These are phyloP conservation scores for Arthrobotrys sphaeroides DNA, from an alignment of 2,329 filamentous ascomycete species.

Conservation along the genomic window DNA sequence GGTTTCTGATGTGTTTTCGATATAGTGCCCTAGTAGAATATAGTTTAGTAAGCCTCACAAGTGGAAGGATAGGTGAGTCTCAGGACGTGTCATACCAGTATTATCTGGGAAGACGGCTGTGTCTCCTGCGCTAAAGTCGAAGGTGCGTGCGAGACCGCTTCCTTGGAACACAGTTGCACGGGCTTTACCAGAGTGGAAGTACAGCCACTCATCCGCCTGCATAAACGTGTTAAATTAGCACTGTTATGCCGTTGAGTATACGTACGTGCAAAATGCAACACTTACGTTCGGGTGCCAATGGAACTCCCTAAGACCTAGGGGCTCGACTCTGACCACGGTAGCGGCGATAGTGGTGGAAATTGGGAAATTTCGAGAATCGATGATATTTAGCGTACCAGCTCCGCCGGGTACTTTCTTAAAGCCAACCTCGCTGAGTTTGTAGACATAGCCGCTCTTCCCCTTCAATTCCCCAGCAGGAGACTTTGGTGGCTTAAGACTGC, in stretches of 20 bases:
- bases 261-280: background rate
- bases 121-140: constrained; percentile 74
- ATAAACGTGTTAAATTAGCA: background rate
- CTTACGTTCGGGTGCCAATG: constrained; percentile 76
- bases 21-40: constrained; percentile 68
- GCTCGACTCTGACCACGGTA: constrained; percentile 72
- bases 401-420: constrained; percentile 68
- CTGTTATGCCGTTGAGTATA: background rate
- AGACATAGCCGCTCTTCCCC: constrained; percentile 72
- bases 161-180: constrained; percentile 74
- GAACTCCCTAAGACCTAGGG: constrained; percentile 71
- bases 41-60: background rate
- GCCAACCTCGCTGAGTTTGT: constrained; percentile 63
- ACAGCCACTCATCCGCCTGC: constrained; percentile 75
- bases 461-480: constrained; percentile 65
- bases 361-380: constrained; percentile 75
- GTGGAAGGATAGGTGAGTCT: background rate
- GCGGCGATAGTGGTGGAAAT: constrained; percentile 73
- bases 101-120: constrained; percentile 76
- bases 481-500: constrained; percentile 62
- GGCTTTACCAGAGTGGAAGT: constrained; percentile 72
- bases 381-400: constrained; percentile 71
- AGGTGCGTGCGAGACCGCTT: constrained; percentile 70
- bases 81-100: constrained; percentile 57
- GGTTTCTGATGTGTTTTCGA: constrained; percentile 73